Evolutionary conservation across 2,329 filamentous ascomycete species (phyloP), one percentile per base, ranked within the genome.

Genomic region (Xylariales sp.): DNA sequence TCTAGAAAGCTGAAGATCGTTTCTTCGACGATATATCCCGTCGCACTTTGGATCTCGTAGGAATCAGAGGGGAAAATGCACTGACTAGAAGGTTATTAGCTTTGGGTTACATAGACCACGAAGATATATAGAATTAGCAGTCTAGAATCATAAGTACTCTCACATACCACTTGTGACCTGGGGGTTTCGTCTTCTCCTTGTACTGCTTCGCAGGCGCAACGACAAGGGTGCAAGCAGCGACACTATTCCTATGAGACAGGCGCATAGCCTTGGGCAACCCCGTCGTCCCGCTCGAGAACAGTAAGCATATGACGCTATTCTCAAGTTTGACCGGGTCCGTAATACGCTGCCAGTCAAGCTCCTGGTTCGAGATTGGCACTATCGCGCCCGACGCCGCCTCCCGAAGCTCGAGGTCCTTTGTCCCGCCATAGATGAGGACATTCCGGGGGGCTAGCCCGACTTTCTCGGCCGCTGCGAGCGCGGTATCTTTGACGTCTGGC

Each of bases 321-420:
- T 78, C 77, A 1, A 91, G 78, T 48, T 79, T 78, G 1, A 77
- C 60, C 0, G 77, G 77, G 72, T 89, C 83, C 0, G 85, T 87
- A 49, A 90, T 83, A 30, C 78, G 80, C 43, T 78, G 73, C 89
- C 89, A 91, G 10, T 81, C 76, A 1, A 89, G 77, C 45, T 78
- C 77, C 3, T 79, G 70, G 0, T 78, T 73, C 3, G 80, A 79
- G 1, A 83, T 72, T 9, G 78, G 75, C 56, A 77, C 73, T 45
- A 67, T 72, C 46, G 69, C 78, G 36, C 74, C 78, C 5, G 69
- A 71, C 8, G 73, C 74, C 23, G 80, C 76, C 57, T 76, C 73
- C 16, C 63, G 72, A 16, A 80, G 65, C 54, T 71, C 71, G 6
- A 78, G 59, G 23, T 75, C 68, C 39, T 45, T 67, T 36, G 69